These are phyloP conservation scores for Rickenella mellea DNA, from an alignment of 768 basidiomycete species.

Conservation along the genomic window DNA sequence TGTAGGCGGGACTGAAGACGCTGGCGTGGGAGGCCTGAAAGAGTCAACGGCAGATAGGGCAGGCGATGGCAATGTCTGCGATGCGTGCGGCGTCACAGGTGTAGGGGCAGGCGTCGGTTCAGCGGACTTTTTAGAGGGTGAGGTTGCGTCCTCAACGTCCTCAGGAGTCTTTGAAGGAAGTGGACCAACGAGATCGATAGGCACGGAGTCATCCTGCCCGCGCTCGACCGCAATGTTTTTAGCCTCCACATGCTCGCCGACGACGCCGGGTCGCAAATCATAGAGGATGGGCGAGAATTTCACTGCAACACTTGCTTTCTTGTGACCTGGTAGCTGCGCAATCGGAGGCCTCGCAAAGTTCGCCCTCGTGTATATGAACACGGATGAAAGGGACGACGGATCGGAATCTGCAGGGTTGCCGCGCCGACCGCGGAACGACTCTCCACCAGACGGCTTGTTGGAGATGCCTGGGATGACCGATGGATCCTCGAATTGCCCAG, in stretches of 20 bases:
- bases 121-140: constrained; percentile 5
- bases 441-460: constrained; percentile 27
- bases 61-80: constrained; percentile 36
- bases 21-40: constrained; percentile 37
- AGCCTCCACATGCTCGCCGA: constrained; percentile 28
- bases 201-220: constrained; percentile 49
- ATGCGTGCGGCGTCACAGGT: constrained; percentile 6
- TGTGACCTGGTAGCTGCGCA: constrained; percentile 92
- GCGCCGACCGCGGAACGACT: constrained; percentile 59
- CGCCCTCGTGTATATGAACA: constrained; percentile 92
- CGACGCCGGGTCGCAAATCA: constrained; percentile 65
- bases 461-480: constrained; percentile 39
- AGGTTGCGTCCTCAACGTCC: constrained; percentile 24
- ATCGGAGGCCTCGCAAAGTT: constrained; percentile 91
- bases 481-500: constrained; percentile 95
- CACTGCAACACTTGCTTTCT: constrained; percentile 91
- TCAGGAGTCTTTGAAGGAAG: constrained; percentile 17
- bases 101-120: constrained; percentile 2
- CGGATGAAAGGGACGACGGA: constrained; percentile 43
- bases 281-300: constrained; percentile 90
- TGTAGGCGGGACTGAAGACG: constrained; percentile 15
- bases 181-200: constrained; percentile 48
- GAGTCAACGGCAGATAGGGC: constrained; percentile 40
- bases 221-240: constrained; percentile 59
- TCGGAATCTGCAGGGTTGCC: constrained; percentile 34